A percentile compares a stretch with the other conserved stretches of the same genome.
Conservation (phyloP, 176 grass and related monocot genomes). For the Musa troglodytarum region DNA sequence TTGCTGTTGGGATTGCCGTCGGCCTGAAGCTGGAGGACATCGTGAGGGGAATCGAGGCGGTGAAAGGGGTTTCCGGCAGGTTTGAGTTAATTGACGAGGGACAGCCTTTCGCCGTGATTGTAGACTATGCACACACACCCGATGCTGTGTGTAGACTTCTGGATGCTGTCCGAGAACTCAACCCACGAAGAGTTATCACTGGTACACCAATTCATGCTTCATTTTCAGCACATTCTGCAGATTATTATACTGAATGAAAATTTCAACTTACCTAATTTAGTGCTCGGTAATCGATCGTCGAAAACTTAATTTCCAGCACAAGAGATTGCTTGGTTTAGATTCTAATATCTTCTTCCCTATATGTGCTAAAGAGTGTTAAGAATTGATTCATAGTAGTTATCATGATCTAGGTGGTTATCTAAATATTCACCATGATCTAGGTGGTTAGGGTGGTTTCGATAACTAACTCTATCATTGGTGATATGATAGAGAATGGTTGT, state of each 20-base stretch:
- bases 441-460: too few species aligned
- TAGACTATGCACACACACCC: constrained; percentile 69
- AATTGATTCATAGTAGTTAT: too few species aligned
- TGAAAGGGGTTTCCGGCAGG: constrained; percentile 68
- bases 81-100: constrained; percentile 88
- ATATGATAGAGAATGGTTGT: too few species aligned
- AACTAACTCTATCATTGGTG: too few species aligned
- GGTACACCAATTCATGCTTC: constrained; percentile 31
- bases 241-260: neutral
- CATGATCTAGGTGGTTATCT: too few species aligned
- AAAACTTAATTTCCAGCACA: too few species aligned
- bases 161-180: constrained; percentile 59
- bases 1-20: constrained; percentile 78
- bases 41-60: constrained; percentile 75
- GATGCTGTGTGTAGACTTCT: constrained; percentile 63
- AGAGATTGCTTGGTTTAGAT: too few species aligned
- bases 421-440: too few species aligned
- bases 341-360: too few species aligned
- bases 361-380: too few species aligned
- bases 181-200: constrained; percentile 61
- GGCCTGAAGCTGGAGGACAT: constrained; percentile 71
- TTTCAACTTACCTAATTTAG: too few species aligned
- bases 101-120: constrained; percentile 75
- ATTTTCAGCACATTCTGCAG: neutral
- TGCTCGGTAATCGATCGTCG: too few species aligned